Evolutionary conservation across 2,329 filamentous ascomycete genomes (phyloP).

Genomic region (Colletotrichum orbiculare): DNA sequence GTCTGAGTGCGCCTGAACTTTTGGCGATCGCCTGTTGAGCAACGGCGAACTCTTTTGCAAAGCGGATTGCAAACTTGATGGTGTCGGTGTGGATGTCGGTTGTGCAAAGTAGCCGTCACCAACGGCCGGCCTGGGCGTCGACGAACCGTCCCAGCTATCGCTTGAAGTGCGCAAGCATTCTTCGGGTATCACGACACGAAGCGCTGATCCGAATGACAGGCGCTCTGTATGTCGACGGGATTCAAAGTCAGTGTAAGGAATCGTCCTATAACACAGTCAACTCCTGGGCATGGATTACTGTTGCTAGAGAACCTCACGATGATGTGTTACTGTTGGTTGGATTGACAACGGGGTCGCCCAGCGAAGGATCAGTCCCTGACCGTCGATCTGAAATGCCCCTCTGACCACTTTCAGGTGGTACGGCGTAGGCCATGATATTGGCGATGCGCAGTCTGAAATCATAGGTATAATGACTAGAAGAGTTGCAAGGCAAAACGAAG

Average conservation of each 20-base stretch:
- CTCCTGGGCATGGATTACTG: no score
- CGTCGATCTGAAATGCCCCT: conserved; percentile 3
- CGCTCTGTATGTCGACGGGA: conserved; percentile 9
- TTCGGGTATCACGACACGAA: conserved; percentile 21
- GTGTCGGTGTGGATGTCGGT: neutral
- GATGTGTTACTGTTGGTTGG: no score
- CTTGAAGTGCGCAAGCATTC: conserved; percentile 6
- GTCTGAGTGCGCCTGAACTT: neutral
- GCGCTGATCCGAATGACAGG: conserved; percentile 36
- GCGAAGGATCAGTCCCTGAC: conserved; percentile 11
- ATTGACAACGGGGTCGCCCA: neutral
- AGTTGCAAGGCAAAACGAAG: no score
- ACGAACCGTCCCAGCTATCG: conserved; percentile 35
- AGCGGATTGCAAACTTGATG: neutral
- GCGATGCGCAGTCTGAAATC: neutral
- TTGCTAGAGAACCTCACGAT: no score
- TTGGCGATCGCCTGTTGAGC: no score
- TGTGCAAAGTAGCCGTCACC: conserved; percentile 31
- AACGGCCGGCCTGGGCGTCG: conserved; percentile 27
- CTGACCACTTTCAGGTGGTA: neutral
- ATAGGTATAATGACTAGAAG: neutral
- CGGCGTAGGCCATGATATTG: conserved; percentile 15
- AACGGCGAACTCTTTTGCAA: neutral
- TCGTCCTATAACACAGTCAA: conserved; percentile 5
- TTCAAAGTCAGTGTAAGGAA: conserved; percentile 9